Conservation (phyloP, 2,329 filamentous ascomycete genomes). For the Beauveria scarabaeidicola region DNA sequence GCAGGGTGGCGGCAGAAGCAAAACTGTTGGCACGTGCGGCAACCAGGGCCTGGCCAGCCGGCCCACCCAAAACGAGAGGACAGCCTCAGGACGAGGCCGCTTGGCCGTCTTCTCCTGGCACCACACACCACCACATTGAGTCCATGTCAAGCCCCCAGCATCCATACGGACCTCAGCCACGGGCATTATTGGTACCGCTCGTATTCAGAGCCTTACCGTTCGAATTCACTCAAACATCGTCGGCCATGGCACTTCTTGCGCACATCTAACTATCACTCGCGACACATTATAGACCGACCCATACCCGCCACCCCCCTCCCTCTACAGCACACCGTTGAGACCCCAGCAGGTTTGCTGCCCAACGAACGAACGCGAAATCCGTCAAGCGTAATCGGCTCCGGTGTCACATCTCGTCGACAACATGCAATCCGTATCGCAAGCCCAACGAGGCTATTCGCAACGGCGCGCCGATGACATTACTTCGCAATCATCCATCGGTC, state of each 20-base stretch:
- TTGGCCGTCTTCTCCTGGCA: constrained; percentile 3
- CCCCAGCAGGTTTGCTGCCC: neutral
- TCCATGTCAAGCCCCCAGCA: neutral
- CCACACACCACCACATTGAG: neutral
- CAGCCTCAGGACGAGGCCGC: neutral
- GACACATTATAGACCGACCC: neutral
- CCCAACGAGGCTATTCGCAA: constrained; percentile 7
- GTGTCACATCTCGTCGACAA: neutral
- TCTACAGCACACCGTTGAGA: neutral
- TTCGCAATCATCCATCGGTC: neutral
- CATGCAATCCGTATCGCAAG: constrained; percentile 2
- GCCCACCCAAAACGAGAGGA: constrained; percentile 2
- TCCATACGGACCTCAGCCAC: neutral
- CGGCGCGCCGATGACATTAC: neutral
- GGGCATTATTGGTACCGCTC: neutral
- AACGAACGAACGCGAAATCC: neutral
- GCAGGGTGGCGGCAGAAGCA: constrained; percentile 8
- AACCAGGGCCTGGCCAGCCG: neutral
- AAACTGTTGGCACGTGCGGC: constrained; percentile 7
- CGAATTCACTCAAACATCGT: neutral
- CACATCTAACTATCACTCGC: neutral
- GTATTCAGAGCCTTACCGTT: constrained; percentile 5
- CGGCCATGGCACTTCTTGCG: neutral
- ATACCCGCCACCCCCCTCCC: neutral
- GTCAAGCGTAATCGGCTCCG: neutral